Evolutionary conservation across 2,329 filamentous ascomycete species (phyloP).

Genomic region (Ceratocystis diversiconidia): DNA sequence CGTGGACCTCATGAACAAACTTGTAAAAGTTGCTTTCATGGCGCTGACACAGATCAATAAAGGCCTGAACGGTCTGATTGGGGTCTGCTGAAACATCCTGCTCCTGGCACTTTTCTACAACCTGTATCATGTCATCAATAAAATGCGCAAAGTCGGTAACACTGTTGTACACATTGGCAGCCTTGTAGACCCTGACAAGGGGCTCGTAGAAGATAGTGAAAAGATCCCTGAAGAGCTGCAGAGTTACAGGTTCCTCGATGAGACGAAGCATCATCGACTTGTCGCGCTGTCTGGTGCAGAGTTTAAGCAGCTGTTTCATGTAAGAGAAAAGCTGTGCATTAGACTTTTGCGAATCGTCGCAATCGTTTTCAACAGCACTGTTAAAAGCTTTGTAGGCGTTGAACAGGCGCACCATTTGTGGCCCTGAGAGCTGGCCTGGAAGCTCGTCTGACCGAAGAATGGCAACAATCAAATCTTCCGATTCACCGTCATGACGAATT

Average conservation of each 20-base stretch:
- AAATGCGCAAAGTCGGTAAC: constrained; percentile 94
- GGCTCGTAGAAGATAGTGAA: constrained; percentile 99
- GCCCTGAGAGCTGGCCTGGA: constrained; percentile 54
- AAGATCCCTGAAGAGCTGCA: constrained; percentile 88
- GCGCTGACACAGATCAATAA: constrained; percentile 88
- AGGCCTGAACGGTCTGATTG: constrained; percentile 94
- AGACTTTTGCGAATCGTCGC: constrained; percentile 75
- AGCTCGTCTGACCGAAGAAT: constrained; percentile 62
- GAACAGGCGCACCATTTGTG: constrained; percentile 73
- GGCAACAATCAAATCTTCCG: constrained; percentile 67
- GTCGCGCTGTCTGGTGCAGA: constrained; percentile 80
- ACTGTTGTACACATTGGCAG: constrained; percentile 92
- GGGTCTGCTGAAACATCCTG: constrained; percentile 85
- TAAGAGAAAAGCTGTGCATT: constrained; percentile 88
- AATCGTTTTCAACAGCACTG: constrained; percentile 73
- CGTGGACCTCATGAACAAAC: constrained; percentile 94
- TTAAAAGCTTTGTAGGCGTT: constrained; percentile 97
- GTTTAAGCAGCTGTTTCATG: constrained; percentile 84
- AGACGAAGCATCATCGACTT: constrained; percentile 95
- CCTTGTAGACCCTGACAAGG: constrained; percentile 93
- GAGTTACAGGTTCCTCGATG: constrained; percentile 91
- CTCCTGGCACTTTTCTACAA: constrained; percentile 50
- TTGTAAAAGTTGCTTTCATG: constrained; percentile 98
- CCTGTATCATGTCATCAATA: constrained; percentile 80
- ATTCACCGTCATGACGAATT: constrained; percentile 58